These are phyloP conservation scores for Pseudopediastrum boryanum DNA, from an alignment of 139 green algal genomes.

Conservation along the genomic window DNA sequence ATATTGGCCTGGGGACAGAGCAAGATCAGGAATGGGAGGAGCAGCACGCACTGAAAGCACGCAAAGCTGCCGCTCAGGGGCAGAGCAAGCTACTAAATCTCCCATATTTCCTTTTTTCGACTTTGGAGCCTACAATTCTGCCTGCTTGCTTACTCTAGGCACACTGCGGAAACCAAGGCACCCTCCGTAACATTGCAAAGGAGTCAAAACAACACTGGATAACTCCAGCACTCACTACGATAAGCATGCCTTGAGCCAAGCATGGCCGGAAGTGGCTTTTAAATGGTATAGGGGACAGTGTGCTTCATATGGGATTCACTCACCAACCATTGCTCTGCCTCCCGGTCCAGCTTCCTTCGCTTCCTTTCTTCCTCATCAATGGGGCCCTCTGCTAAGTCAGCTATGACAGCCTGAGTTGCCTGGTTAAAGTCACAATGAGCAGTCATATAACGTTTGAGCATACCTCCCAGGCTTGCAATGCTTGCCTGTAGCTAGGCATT, in stretches of 20 bases:
- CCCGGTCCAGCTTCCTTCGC: constrained; percentile 22
- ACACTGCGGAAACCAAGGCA: neutral
- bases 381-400: neutral
- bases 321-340: constrained; percentile 36
- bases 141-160: neutral
- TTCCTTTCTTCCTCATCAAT: constrained; percentile 6
- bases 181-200: neutral
- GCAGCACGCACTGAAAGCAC: too few species aligned
- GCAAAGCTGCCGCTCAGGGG: too few species aligned
- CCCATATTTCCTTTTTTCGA: too few species aligned
- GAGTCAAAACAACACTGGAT: neutral
- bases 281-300: too few species aligned
- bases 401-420: neutral
- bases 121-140: neutral
- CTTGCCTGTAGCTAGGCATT: too few species aligned
- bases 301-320: too few species aligned
- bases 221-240: neutral
- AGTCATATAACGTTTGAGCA: neutral
- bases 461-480: neutral
- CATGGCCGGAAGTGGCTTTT: too few species aligned
- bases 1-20: too few species aligned
- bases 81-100: too few species aligned
- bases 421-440: neutral
- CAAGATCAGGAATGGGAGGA: too few species aligned
- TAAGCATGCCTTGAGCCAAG: too few species aligned